Base-by-base conservation (phyloP, 2,329 filamentous ascomycete species). In the Periconia sp. region DNA sequence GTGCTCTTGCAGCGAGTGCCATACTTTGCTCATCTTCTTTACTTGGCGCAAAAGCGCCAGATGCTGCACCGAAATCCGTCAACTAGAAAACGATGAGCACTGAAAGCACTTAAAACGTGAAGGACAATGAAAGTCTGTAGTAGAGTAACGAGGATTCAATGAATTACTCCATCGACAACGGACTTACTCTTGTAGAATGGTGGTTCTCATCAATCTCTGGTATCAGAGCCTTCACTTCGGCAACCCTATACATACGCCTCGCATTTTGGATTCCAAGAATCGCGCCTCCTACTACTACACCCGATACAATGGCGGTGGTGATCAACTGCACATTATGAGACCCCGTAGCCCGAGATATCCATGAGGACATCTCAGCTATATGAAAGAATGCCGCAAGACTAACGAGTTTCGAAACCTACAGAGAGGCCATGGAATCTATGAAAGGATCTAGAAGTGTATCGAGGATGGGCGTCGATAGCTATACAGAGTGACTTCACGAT, bases 291-390 rank as follows among this genome's bases (percentile, higher is more conserved):
- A 78, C 75, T 5, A 79, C 59, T 6, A 72, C 71, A 9, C 73
- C 73, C 4, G 77, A 78, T 8, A 78, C 66, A 16, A 89, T 74
- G 2, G 89, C 89, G 0, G 88, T 90, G 3, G 85, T 81, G 13
- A 84, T 80, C 24, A 94, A 74, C 66, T 91, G 88, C 29, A 75
- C 68, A 56, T 73, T 68, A 60, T 77, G 77, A 28, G 73, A 77
- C 26, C 69, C 65, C 4, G 71, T 70, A 22, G 70, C 63, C 35
- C 72, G 65, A 45, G 72, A 66, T 50, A 76, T 61, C 74, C 74
- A 77, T 43, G 69, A 71, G 54, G 72, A 73, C 74, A 77, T 76
- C 16, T 50, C 48, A 47, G 26, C 22, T 22, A n/a, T 34, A 15
- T 37, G 22, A 18, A n/a, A 9, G 15, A 24, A 23, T 29, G 24